Evolutionary conservation across 129 eudicot species (phyloP).

Genomic region (Smallanthus sonchifolius): DNA sequence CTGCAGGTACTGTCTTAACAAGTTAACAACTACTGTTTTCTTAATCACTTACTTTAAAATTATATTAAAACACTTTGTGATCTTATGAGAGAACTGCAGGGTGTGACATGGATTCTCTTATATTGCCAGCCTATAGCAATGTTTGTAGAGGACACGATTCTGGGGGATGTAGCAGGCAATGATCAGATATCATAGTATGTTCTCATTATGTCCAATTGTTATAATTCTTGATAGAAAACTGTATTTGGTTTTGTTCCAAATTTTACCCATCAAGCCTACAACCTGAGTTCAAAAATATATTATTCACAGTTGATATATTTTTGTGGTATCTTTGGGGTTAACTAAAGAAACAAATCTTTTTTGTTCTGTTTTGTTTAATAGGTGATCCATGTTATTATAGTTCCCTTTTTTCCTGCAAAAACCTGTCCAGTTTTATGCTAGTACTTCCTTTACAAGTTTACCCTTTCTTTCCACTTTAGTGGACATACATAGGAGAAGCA

Average conservation of each 20-base stretch:
- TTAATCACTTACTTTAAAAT: neutral
- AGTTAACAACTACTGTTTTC: neutral
- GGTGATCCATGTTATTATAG: neutral
- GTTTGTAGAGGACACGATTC: conserved; percentile 71
- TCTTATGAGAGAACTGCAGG: conserved; percentile 39
- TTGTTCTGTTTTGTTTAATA: neutral
- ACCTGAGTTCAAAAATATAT: neutral
- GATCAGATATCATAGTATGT: conserved; percentile 14
- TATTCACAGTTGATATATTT: neutral
- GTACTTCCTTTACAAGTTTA: conserved; percentile 15
- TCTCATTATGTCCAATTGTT: neutral
- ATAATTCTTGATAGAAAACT: conserved; percentile 7
- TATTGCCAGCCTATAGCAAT: conserved; percentile 81
- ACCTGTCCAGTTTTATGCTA: neutral
- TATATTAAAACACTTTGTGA: neutral
- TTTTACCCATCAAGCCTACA: conserved; percentile 15
- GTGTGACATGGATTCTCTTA: conserved; percentile 84
- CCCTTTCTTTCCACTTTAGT: conserved; percentile 16
- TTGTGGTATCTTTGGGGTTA: neutral
- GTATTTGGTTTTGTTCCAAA: conserved; percentile 9
- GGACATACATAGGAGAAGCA: conserved; percentile 24
- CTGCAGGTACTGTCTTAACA: conserved; percentile 54
- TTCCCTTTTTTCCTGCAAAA: neutral
- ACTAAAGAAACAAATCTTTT: neutral
- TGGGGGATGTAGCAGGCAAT: conserved; percentile 78